Evolutionary conservation across 1,139 yeast genomes (phyloP), one percentile per base, ranked within the genome.

Genomic region (Blastobotrys buckinghamii): DNA sequence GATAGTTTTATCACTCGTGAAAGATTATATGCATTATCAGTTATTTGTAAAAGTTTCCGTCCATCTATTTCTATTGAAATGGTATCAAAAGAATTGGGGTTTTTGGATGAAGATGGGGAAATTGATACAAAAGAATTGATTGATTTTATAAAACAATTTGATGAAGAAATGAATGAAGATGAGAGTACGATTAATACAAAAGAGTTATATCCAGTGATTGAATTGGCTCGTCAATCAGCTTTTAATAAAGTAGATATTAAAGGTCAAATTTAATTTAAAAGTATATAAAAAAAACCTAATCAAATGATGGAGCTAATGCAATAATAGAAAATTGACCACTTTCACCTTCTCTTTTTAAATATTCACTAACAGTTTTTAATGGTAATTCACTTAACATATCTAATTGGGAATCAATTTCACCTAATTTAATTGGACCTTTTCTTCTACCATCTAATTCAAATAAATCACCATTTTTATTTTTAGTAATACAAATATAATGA

Each of bases 401-500:
- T 58, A 83, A 83, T 9, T 54, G 63, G 6, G 55, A 58, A 0
- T 50, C 54, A 2, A 75, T 61, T 13, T 57, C 58, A 0, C 94
- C 90, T 50, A 85, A 69, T 53, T 77, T 81, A 42, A 82, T 71
- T 0, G 96, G 90, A 0, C 96, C 95, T 39, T 69, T 70, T 56
- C 96, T 75, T 56, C 97, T 74, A 0, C 98, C 98, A 63, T 92
- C 98, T 44, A 92, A 73, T 65, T 92, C 97, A 58, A 79, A 85
- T 29, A 90, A 64, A 37, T 55, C 53, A n/a, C 77, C 61, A 12
- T 67, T 67, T 24, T 53, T 51, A 10, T 79, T 77, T 58, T 76
- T 80, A 7, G 88, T 75, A 60, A 84, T 83, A 8, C 92, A 75
- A 32, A 92, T 81, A 62, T 87, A 92, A 66, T 92, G 98, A 50